Base-by-base conservation (phyloP, 257 asterid species). In the Asclepias syriaca region DNA sequence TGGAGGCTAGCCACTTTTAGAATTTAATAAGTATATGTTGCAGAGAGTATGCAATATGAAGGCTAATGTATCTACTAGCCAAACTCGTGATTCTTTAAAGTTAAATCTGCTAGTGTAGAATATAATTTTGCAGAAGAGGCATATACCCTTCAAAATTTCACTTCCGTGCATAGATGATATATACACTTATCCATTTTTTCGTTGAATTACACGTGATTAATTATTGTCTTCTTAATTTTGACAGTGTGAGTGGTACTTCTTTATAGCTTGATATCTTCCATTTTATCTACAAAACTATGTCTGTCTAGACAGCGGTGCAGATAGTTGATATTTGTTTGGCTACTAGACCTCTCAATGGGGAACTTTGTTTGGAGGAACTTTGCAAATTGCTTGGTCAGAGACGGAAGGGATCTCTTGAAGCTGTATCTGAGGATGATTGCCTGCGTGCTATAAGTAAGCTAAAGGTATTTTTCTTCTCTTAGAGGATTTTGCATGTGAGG, bases 361-460 rank as follows among this genome's bases (percentile, higher is more conserved):
- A n/a, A n/a, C n/a, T n/a, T n/a, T n/a, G 96, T 87, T 86, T 95
- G 81, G 98, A 88, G 80, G 99, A 95, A 73, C 80, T 95, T 39
- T 85, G 94, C 79, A 89, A 88, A 77, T 72, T 90, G 77, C 94
- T 92, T 74, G 87, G 94, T 67, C 96, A 85, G 66, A 92, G 87
- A 76, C 81, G 96, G 83, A 92, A 85, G 75, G 88, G 90, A 53
- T 85, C 93, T 72, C 98, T 98, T 48, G 98, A 95, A 78, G 83
- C 88, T 8, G 77, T 95, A 46, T 87, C 98, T 69, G 98, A 90
- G 82, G 98, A 95, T 86, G 99, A 95, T 70, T 95, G 98, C 77
- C 83, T 95, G 80, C 98, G 99, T 75, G 99, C 99, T 57, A 92
- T 95, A 43, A 90, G 99, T 82, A 95, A 95, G 82, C 90, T 95